A percentile compares a stretch with the other conserved stretches of the same genome.
These are phyloP conservation scores for Pholiota conissans DNA, from an alignment of 768 basidiomycete genomes.

Conservation along the genomic window DNA sequence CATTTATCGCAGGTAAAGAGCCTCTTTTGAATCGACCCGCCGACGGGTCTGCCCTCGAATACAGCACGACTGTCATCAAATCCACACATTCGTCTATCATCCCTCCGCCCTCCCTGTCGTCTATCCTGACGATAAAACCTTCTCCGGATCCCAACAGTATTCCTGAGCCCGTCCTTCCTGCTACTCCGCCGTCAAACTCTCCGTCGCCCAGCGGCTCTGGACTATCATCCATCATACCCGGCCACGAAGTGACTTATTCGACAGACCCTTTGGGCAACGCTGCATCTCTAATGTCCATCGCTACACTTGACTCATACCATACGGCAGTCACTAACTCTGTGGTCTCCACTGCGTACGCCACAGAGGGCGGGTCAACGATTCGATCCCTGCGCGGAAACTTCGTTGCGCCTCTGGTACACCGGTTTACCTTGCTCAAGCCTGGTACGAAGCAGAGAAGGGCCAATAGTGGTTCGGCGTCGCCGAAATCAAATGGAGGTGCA, in stretches of 20 bases:
- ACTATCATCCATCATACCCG: conserved; percentile 2
- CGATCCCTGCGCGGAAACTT: conserved; percentile 41
- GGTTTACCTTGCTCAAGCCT: conserved; percentile 85
- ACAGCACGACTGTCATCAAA: conserved; percentile 72
- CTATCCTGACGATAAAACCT: conserved; percentile 70
- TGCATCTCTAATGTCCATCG: conserved; percentile 54
- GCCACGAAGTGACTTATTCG: conserved; percentile 1
- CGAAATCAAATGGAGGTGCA: conserved; percentile 39
- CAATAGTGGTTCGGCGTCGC: conserved; percentile 19
- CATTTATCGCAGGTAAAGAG: conserved; percentile 43
- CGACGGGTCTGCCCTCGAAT: conserved; percentile 47
- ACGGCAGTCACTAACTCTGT: conserved; percentile 58
- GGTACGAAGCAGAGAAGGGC: conserved; percentile 55
- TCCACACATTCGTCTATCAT: conserved; percentile 34
- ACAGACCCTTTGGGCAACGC: conserved; percentile 36
- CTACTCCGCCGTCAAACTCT: conserved; percentile 23
- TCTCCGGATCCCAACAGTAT: conserved; percentile 49
- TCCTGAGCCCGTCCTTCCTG: conserved; percentile 40
- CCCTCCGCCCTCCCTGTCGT: conserved; percentile 59
- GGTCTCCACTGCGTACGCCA: conserved; percentile 60
- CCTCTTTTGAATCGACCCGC: conserved; percentile 48
- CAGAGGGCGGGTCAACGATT: conserved; percentile 76
- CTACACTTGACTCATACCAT: conserved; percentile 62
- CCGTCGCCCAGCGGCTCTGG: conserved; percentile 14
- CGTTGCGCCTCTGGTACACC: conserved; percentile 62